Base-by-base conservation (phyloP, 2,329 filamentous ascomycete genomes). In the Fusarium incarnatum region DNA sequence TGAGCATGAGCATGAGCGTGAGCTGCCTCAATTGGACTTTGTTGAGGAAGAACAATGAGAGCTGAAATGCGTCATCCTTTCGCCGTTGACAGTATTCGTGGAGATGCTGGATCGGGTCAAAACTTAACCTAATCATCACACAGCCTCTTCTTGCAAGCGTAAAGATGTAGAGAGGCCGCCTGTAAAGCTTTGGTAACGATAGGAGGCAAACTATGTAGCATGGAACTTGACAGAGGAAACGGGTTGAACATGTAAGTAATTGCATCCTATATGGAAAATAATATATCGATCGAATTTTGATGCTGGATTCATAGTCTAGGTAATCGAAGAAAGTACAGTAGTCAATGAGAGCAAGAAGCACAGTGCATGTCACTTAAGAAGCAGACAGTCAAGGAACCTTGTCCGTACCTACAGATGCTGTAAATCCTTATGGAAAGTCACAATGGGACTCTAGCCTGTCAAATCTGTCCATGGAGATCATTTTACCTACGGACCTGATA, bases 101-200 rank as follows among this genome's bases (percentile, higher is more conserved):
- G 9, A 34, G 48, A 49, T 34, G 49, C 42, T 37, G 20, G 23
- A 23, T 41, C 34, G 15, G 13, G 32, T 18, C 48, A 48, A 44
- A 55, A 56, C 28, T 59, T 53, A 57, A 41, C 28, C 28, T 30
- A 30, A 32, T 23, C 23, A 8, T n/a, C 37, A 65, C 72, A 71
- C 72, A 73, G 71, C 73, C 71, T 71, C 71, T 40, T 32, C 54
- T 28, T 30, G 28, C 41, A 50, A 61, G 71, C 67, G 69, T 55
- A 46, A 56, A 48, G 45, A 28, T 47, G 60, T 27, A 52, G 49
- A 55, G 72, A 74, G 72, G 72, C 72, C 71, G 62, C 71, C 72
- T 52, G 16, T 23, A 25, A 20, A 52, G 32, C 22, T 52, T 27
- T 8, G 15, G 32, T n/a, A 40, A 15, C 22, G 46, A 34, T 47